These are phyloP conservation scores for Nematodospora anomalae DNA, from an alignment of 1,139 yeast genomes.

Conservation along the genomic window DNA sequence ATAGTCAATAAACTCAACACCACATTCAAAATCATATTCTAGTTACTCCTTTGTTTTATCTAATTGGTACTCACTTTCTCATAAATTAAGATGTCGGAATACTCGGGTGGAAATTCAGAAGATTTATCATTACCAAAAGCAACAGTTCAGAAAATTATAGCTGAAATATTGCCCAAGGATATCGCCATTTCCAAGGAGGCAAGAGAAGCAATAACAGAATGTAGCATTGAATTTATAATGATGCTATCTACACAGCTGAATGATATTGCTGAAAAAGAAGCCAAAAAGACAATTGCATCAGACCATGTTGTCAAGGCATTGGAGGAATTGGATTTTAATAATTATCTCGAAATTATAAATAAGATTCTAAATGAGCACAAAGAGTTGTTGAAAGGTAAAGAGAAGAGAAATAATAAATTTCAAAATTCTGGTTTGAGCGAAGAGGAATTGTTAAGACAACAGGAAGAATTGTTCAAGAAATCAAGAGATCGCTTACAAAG, in stretches of 20 bases:
- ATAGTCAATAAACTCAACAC: not conserved
- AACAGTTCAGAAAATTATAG: conserved; percentile 90
- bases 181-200: conserved; percentile 90
- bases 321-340: conserved; percentile 82
- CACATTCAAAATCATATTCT: not conserved
- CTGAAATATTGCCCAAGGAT: conserved; percentile 86
- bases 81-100: conserved; percentile 34
- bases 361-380: conserved; percentile 84
- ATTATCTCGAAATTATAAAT: conserved; percentile 80
- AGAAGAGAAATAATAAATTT: conserved; percentile 87
- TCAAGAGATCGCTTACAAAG: conserved; percentile 74
- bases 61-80: not conserved
- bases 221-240: conserved; percentile 95
- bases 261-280: conserved; percentile 94
- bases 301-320: conserved; percentile 94
- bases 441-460: conserved; percentile 88
- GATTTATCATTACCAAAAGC: conserved; percentile 61
- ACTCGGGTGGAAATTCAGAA: conserved; percentile 36
- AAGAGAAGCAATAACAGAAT: conserved; percentile 90
- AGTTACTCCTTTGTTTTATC: too few relatives aligned
- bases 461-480: conserved; percentile 87
- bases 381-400: conserved; percentile 84
- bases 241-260: conserved; percentile 90
- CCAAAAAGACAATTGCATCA: conserved; percentile 93
- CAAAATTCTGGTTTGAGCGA: conserved; percentile 90